These are phyloP conservation scores for Fusarium ramigenum DNA, from an alignment of 2,329 filamentous ascomycete genomes.

Conservation along the genomic window DNA sequence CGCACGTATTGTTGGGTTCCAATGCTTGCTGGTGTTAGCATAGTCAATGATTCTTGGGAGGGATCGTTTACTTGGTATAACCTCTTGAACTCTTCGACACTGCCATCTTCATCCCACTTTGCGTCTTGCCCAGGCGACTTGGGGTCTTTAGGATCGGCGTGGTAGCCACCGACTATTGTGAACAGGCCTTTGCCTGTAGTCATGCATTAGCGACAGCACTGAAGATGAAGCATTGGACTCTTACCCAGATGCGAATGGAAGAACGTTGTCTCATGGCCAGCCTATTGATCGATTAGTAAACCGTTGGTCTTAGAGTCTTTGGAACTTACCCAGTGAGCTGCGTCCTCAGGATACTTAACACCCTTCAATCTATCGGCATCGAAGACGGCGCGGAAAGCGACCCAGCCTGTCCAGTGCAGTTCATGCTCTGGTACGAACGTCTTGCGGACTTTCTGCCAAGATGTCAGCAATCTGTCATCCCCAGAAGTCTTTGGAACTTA, in stretches of 20 bases:
- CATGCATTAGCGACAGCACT: background rate
- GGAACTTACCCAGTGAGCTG: background rate
- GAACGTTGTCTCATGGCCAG: background rate
- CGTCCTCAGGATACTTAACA: background rate
- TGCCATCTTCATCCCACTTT: background rate
- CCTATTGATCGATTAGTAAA: background rate
- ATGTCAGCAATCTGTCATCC: background rate
- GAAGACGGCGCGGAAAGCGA: background rate
- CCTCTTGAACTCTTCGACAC: background rate
- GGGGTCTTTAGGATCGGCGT: background rate
- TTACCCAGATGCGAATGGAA: background rate
- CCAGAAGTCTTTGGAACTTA: fast-evolving
- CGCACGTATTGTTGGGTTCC: slow-evolving; percentile 43
- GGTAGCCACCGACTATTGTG: background rate
- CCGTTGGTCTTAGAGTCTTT: fast-evolving
- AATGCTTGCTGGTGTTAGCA: background rate
- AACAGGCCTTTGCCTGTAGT: background rate
- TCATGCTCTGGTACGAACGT: background rate
- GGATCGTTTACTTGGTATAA: background rate
- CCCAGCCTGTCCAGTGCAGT: background rate
- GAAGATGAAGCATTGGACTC: fast-evolving
- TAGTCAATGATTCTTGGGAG: background rate
- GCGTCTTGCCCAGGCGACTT: background rate
- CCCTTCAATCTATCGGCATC: background rate
- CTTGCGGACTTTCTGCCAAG: background rate